Percentiles rank a stretch among this genome's conserved stretches.
phyloP scores from a whole-genome alignment of 306 rosid genomes.

The Hippophae tibetana region DNA sequence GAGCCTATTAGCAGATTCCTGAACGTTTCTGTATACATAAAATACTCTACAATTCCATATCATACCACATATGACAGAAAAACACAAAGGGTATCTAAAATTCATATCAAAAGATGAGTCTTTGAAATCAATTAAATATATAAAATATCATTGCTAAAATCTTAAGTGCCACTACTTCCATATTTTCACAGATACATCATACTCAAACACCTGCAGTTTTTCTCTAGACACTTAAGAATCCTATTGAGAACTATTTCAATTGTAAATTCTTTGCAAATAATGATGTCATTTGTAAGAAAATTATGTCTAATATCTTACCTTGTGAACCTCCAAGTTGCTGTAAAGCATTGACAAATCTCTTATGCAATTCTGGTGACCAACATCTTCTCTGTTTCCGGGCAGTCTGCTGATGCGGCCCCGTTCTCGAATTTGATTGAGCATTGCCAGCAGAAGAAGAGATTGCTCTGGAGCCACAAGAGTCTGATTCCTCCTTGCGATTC shows the following conservation, averaged over 20 bases:
- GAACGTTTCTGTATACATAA: too few species aligned
- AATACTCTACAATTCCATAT: not conserved
- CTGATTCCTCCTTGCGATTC: conserved; percentile 46
- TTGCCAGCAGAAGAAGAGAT: conserved; percentile 28
- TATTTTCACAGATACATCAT: conserved; percentile 7
- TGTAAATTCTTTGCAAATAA: too few species aligned
- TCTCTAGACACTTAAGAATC: not conserved
- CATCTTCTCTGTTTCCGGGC: conserved; percentile 51
- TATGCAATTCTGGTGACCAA: conserved; percentile 17
- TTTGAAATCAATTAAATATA: conserved; percentile 7
- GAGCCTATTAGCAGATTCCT: too few species aligned
- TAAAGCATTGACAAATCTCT: conserved; percentile 6
- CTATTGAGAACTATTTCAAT: not conserved
- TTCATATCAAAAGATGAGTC: conserved; percentile 10
- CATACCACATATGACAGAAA: not conserved
- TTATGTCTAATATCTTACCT: conserved; percentile 2
- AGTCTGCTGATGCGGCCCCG: conserved; percentile 38
- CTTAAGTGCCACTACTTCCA: not conserved
- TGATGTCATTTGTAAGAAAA: not conserved
- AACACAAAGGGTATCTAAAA: not conserved
- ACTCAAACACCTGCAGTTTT: conserved; percentile 9
- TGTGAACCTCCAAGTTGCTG: conserved; percentile 13
- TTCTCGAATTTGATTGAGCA: conserved; percentile 31
- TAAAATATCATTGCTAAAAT: not conserved
- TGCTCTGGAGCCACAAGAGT: not conserved